These are phyloP conservation scores for Trifolium pratense DNA, from an alignment of 306 rosid species.

Conservation along the genomic window DNA sequence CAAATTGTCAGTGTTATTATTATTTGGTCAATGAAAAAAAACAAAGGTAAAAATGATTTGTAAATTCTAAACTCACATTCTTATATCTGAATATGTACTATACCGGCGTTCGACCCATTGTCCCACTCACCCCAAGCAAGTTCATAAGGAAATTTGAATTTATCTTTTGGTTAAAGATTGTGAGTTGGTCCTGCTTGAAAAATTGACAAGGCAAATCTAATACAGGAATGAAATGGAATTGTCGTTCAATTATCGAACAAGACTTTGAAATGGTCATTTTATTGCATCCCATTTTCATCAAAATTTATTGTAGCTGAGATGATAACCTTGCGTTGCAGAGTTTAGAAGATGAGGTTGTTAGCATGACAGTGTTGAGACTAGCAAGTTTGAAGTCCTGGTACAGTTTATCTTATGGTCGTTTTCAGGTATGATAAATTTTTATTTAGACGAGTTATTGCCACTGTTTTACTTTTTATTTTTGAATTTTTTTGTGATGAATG, in stretches of 20 bases:
- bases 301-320: constrained; percentile 28
- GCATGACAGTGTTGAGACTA: constrained; percentile 75
- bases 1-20: not conserved
- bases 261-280: constrained; percentile 18
- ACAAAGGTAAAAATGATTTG: constrained; percentile 7
- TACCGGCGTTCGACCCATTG: not conserved
- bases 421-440: constrained; percentile 70
- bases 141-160: constrained; percentile 6
- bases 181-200: constrained; percentile 28
- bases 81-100: constrained; percentile 13
- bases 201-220: not conserved
- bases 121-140: not conserved
- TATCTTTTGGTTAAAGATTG: constrained; percentile 18
- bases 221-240: constrained; percentile 15
- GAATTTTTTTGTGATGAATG: constrained; percentile 8
- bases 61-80: constrained; percentile 9
- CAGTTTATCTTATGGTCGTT: constrained; percentile 91
- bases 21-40: constrained; percentile 26
- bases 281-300: constrained; percentile 17
- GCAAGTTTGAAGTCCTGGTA: constrained; percentile 94
- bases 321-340: constrained; percentile 61
- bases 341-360: constrained; percentile 96
- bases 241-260: constrained; percentile 21
- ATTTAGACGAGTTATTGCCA: constrained; percentile 18
- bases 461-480: constrained; percentile 25